These are phyloP conservation scores for Ogataea corticis DNA, from an alignment of 805 yeast genomes.

Conservation along the genomic window DNA sequence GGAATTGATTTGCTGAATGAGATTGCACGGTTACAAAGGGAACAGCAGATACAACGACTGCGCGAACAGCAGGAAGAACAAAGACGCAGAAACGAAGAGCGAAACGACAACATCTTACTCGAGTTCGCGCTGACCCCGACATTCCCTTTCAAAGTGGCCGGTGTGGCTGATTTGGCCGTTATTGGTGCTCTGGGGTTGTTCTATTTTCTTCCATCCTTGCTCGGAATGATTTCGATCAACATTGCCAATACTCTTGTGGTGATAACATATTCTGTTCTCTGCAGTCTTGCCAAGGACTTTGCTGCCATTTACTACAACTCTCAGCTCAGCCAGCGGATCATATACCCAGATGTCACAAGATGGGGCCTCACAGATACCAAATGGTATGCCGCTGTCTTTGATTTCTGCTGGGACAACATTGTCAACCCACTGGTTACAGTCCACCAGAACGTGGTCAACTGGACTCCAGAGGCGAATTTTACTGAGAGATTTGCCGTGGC, in stretches of 20 bases:
- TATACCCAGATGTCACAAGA: background rate
- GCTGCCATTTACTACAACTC: background rate
- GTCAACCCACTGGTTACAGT: constrained; percentile 11
- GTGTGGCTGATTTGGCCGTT: constrained; percentile 23
- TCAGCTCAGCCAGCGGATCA: background rate
- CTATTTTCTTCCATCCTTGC: constrained; percentile 27
- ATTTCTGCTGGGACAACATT: background rate
- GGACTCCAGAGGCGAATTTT: constrained; percentile 24
- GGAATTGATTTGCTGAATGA: constrained; percentile 11
- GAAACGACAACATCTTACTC: constrained; percentile 14
- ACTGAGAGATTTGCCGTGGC: constrained; percentile 21
- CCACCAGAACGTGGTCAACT: constrained; percentile 18
- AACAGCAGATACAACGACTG: constrained; percentile 8
- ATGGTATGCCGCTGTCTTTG: background rate
- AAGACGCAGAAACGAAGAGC: constrained; percentile 9
- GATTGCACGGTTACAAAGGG: constrained; percentile 13
- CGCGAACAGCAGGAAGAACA: constrained; percentile 12
- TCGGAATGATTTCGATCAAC: constrained; percentile 25
- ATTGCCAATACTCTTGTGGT: constrained; percentile 11
- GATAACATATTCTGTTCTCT: background rate
- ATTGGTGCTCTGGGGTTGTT: constrained; percentile 23
- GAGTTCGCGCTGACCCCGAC: constrained; percentile 16
- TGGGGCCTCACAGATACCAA: background rate
- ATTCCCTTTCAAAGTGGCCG: constrained; percentile 22
- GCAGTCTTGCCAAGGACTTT: constrained; percentile 1